Base-by-base conservation (phyloP, 345 rosid species). In the Boechera retrofracta region DNA sequence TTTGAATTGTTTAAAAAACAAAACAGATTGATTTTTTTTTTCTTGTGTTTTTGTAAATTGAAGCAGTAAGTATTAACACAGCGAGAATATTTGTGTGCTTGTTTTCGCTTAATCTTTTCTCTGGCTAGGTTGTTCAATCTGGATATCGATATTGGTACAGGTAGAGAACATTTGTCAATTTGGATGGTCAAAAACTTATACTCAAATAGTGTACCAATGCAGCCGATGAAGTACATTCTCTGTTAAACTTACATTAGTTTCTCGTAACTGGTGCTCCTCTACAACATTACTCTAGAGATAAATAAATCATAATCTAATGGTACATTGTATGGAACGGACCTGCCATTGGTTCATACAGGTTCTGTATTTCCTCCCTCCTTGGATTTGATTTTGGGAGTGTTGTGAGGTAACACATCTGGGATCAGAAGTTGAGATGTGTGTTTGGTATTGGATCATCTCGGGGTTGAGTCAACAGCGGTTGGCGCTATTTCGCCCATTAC, bases 401-500 rank as follows among this genome's bases (percentile, higher is more conserved):
- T 48, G 67, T 61, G 36, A 54, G 38, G 58, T 38, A 8, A 58
- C 58, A 65, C 61, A 63, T 63, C 28, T 54, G 44, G 44, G 58
- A 63, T 54, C 66, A 62, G 80, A 61, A 42, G 35, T 16, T 53
- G 65, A 28, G 51, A 61, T 53, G 42, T 35, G 49, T 63, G 76
- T 8, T 41, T 44, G 58, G 41, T 53, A 16, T 52, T 49, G 66
- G 16, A 73, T 89, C 84, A 86, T 77, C 89, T 82, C 32, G 54
- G 80, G 16, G 72, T 47, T 41, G 83, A 71, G 81, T 81, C 83
- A 73, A 78, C 39, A 57, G 78, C 64, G 35, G 75, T 75, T 48
- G 88, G 72, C 9, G 83, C 76, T 73, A 79, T 80, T 47, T 89
- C 89, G 1, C 73, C 38, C 73, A 62, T 57, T 53, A 49, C 81